These are phyloP conservation scores for Diplodia seriata DNA, from an alignment of 2,329 filamentous ascomycete genomes.

Conservation along the genomic window DNA sequence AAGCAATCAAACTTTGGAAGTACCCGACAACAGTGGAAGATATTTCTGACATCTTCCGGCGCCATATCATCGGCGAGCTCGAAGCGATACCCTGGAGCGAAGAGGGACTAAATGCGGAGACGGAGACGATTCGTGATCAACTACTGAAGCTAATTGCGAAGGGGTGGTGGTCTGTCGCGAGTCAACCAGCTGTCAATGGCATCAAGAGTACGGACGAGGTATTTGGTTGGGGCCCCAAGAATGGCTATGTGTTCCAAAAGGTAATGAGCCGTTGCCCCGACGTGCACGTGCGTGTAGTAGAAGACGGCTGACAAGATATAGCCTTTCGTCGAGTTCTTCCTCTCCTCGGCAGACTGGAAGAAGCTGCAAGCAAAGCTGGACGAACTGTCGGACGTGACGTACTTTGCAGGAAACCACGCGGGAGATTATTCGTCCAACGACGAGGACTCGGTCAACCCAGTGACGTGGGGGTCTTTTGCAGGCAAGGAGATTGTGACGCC, in stretches of 20 bases:
- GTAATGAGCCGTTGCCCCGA: background rate
- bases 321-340: slow-evolving; percentile 95
- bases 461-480: slow-evolving; percentile 95
- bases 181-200: slow-evolving; percentile 92
- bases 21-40: slow-evolving; percentile 73
- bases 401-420: slow-evolving; percentile 80
- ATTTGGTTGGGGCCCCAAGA: slow-evolving; percentile 91
- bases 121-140: slow-evolving; percentile 76
- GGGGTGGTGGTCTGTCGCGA: slow-evolving; percentile 96
- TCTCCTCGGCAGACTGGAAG: slow-evolving; percentile 75
- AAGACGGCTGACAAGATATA: background rate
- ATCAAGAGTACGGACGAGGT: slow-evolving; percentile 75
- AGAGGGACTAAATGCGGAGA: slow-evolving; percentile 84
- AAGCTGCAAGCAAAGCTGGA: slow-evolving; percentile 70
- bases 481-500: slow-evolving; percentile 96
- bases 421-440: slow-evolving; percentile 78
- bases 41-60: slow-evolving; percentile 79
- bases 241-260: slow-evolving; percentile 98
- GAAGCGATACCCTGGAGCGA: slow-evolving; percentile 92
- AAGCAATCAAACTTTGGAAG: slow-evolving; percentile 86
- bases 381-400: slow-evolving; percentile 71
- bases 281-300: too few species aligned
- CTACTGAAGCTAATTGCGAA: slow-evolving; percentile 78
- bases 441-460: slow-evolving; percentile 80
- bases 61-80: slow-evolving; percentile 80